These are phyloP conservation scores for Phaeoacremonium minimum DNA, from an alignment of 2,329 filamentous ascomycete genomes.

Conservation along the genomic window DNA sequence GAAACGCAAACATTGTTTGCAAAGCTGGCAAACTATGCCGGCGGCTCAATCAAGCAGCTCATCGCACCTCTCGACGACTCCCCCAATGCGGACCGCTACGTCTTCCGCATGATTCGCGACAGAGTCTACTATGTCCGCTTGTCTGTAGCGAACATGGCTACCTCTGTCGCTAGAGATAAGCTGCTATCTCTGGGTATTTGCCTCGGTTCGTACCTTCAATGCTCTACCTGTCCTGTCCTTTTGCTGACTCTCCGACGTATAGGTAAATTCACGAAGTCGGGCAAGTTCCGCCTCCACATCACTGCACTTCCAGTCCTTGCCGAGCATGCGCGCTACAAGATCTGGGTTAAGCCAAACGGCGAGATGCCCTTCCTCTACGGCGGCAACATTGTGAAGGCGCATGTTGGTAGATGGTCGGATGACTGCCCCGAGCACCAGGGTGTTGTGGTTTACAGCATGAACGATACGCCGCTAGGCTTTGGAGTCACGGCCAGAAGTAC, in stretches of 20 bases:
- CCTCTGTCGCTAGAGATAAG: slow-evolving; percentile 74
- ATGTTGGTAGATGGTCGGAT: slow-evolving; percentile 78
- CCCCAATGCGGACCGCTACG: slow-evolving; percentile 69
- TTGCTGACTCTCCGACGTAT: neutral
- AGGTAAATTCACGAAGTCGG: slow-evolving; percentile 94
- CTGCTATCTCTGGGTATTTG: slow-evolving; percentile 87
- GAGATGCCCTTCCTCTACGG: slow-evolving; percentile 98
- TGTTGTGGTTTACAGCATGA: slow-evolving; percentile 85
- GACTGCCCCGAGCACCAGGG: slow-evolving; percentile 93
- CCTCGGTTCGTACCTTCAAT: slow-evolving; percentile 44
- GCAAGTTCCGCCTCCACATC: slow-evolving; percentile 92
- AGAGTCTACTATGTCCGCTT: slow-evolving; percentile 91
- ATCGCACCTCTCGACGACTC: slow-evolving; percentile 69
- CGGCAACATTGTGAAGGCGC: slow-evolving; percentile 70
- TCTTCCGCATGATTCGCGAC: slow-evolving; percentile 78
- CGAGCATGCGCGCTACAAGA: slow-evolving; percentile 89
- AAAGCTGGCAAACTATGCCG: slow-evolving; percentile 92
- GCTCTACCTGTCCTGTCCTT: neutral
- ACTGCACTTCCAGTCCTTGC: slow-evolving; percentile 83
- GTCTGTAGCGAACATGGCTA: slow-evolving; percentile 86
- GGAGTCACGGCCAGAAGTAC: slow-evolving; percentile 87
- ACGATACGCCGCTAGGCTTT: slow-evolving; percentile 90
- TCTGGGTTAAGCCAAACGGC: slow-evolving; percentile 94
- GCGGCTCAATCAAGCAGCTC: slow-evolving; percentile 78
- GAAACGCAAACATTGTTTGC: slow-evolving; percentile 81